Conservation (phyloP, 495 filamentous ascomycete genomes). For the Hypomontagnella monticulosa region DNA sequence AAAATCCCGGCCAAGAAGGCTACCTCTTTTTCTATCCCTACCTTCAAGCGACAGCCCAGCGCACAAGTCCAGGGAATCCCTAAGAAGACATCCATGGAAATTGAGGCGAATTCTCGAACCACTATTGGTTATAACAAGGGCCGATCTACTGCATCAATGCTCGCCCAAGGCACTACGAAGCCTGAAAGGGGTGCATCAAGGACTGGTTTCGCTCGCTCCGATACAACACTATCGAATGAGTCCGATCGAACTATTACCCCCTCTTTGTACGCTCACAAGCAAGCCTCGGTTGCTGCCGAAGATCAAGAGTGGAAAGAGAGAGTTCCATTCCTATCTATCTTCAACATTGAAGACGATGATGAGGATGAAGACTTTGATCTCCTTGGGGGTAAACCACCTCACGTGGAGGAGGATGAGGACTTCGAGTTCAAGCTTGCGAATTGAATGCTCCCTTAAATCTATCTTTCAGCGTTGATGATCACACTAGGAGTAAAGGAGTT, state of each 20-base stretch:
- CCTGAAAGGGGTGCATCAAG: slow-evolving; percentile 15
- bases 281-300: slow-evolving; percentile 30
- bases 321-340: slow-evolving; percentile 56
- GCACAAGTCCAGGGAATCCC: slow-evolving; percentile 43
- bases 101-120: slow-evolving; percentile 73
- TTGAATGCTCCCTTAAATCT: slow-evolving; percentile 17
- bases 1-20: slow-evolving; percentile 42
- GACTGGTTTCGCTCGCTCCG: slow-evolving; percentile 42
- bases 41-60: slow-evolving; percentile 50
- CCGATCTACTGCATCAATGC: slow-evolving; percentile 64
- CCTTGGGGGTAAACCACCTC: slow-evolving; percentile 26
- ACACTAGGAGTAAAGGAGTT: slow-evolving; percentile 1
- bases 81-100: slow-evolving; percentile 56
- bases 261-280: slow-evolving; percentile 51
- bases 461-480: slow-evolving; percentile 19
- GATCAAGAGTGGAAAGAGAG: slow-evolving; percentile 48
- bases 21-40: slow-evolving; percentile 50
- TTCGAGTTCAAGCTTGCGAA: slow-evolving; percentile 56
- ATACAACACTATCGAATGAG: slow-evolving; percentile 52
- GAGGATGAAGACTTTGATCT: slow-evolving; percentile 39
- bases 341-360: slow-evolving; percentile 52
- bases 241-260: slow-evolving; percentile 63
- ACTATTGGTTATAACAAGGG: slow-evolving; percentile 87
- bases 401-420: slow-evolving; percentile 48
- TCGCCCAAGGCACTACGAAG: slow-evolving; percentile 41